phyloP scores from a whole-genome alignment of 2,329 filamentous ascomycete genomes.

The Emmonsiellopsis sp. region DNA sequence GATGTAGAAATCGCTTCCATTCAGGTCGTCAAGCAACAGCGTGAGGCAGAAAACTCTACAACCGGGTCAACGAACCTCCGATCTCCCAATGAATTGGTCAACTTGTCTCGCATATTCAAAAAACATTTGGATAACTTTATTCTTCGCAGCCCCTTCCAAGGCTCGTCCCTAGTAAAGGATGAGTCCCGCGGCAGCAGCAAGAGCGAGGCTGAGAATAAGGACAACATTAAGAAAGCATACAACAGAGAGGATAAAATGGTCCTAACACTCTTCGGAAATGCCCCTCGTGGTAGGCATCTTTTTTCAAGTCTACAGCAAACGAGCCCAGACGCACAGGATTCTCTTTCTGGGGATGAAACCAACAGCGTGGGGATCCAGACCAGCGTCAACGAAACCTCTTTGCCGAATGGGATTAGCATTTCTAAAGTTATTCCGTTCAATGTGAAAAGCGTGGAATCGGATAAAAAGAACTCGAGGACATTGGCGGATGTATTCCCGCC shows the following conservation, averaged over 20 bases:
- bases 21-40: constrained; percentile 28
- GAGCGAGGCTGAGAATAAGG: constrained; percentile 25
- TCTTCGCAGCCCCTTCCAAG: constrained; percentile 49
- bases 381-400: constrained; percentile 51
- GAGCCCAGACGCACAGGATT: constrained; percentile 27
- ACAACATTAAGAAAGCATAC: constrained; percentile 15
- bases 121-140: constrained; percentile 54
- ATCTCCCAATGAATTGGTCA: constrained; percentile 25
- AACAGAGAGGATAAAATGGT: constrained; percentile 47
- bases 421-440: constrained; percentile 54
- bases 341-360: constrained; percentile 29
- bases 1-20: constrained; percentile 33
- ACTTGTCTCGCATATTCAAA: constrained; percentile 48
- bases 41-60: constrained; percentile 13
- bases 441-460: constrained; percentile 16
- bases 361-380: constrained; percentile 16
- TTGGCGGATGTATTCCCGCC: constrained; percentile 38
- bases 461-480: constrained; percentile 25
- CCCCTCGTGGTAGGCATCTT: constrained; percentile 63
- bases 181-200: constrained; percentile 14
- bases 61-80: constrained; percentile 19
- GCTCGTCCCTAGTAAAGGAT: constrained; percentile 3
- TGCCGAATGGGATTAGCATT: constrained; percentile 66
- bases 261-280: constrained; percentile 67
- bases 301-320: constrained; percentile 71